Evolutionary conservation across 768 basidiomycete species (phyloP).

Genomic region (Fibroporia radiculosa): DNA sequence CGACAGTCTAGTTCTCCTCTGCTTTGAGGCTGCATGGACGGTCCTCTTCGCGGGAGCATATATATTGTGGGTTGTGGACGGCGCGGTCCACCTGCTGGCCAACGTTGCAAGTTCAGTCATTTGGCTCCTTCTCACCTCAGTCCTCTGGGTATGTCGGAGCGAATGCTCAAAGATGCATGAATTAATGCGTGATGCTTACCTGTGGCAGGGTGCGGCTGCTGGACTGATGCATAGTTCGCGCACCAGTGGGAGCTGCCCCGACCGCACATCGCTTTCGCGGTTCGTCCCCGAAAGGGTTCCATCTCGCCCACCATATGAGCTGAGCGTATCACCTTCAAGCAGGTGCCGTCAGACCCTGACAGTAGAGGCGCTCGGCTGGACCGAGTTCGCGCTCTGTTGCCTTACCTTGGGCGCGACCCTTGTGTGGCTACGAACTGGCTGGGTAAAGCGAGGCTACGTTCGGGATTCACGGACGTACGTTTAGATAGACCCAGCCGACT

Average conservation of each 20-base stretch:
- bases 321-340: slow-evolving; percentile 3
- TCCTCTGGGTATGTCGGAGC: slow-evolving; percentile 52
- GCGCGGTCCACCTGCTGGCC: slow-evolving; percentile 61
- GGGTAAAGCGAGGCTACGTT: slow-evolving; percentile 29
- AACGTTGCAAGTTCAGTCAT: slow-evolving; percentile 69
- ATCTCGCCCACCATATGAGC: slow-evolving; percentile 4
- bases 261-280: slow-evolving; percentile 45
- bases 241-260: slow-evolving; percentile 49
- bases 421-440: slow-evolving; percentile 36
- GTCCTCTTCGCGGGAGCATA: slow-evolving; percentile 62
- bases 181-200: background rate
- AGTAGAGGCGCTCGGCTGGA: slow-evolving; percentile 71
- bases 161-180: background rate
- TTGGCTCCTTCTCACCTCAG: slow-evolving; percentile 59
- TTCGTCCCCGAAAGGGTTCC: slow-evolving; percentile 20
- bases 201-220: slow-evolving; percentile 51
- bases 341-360: slow-evolving; percentile 70
- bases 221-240: slow-evolving; percentile 64
- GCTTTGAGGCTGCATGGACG: slow-evolving; percentile 47
- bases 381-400: slow-evolving; percentile 57
- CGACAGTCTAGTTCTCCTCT: slow-evolving; percentile 25
- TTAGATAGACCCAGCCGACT: slow-evolving; percentile 15
- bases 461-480: slow-evolving; percentile 36
- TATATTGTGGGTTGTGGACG: slow-evolving; percentile 62
- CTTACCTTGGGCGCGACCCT: slow-evolving; percentile 50